A percentile compares a stretch with the other conserved stretches of the same genome.
These are phyloP conservation scores for Daucus carota DNA, from an alignment of 129 eudicot genomes.

Conservation along the genomic window DH1_v3.0 NC_030387.2:35957001-35957500, in stretches of 20 bases:
- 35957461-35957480: background rate
- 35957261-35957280: background rate
- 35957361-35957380: background rate
- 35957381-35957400: background rate
- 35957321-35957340: background rate
- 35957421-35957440: background rate
- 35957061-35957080: slow-evolving; percentile 83
- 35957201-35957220: slow-evolving; percentile 93
- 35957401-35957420: background rate
- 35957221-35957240: slow-evolving; percentile 40
- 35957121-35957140: slow-evolving; percentile 5
- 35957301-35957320: background rate
- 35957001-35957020: slow-evolving; percentile 75
- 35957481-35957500: background rate
- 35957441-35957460: background rate
- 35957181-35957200: slow-evolving; percentile 91
- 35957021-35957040: slow-evolving; percentile 81
- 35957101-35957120: slow-evolving; percentile 8
- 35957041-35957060: slow-evolving; percentile 71
- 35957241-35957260: background rate
- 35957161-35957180: slow-evolving; percentile 64
- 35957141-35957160: slow-evolving; percentile 41
- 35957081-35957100: slow-evolving; percentile 37
- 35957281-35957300: background rate
- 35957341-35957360: background rate